Percentiles rank a stretch among this genome's conserved stretches.
Conservation (phyloP, 805 yeast genomes). For the Wickerhamiella siamensis region DNA sequence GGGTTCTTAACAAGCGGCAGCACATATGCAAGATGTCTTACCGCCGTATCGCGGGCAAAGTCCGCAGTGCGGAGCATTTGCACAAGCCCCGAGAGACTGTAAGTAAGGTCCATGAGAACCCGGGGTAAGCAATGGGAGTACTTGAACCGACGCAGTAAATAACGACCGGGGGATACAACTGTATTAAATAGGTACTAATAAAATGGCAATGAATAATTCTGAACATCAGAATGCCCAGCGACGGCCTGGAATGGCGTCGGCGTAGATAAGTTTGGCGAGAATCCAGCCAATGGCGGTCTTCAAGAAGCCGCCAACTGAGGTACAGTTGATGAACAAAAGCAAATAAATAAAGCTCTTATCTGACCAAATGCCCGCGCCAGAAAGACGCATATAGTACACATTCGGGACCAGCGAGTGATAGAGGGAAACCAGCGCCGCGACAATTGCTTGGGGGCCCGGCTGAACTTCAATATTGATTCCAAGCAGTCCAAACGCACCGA, state of each 20-base stretch:
- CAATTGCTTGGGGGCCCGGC: conserved; percentile 1
- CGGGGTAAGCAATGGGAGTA: background rate
- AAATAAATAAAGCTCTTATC: background rate
- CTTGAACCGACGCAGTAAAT: background rate
- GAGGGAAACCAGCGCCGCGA: background rate
- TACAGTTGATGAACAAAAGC: background rate
- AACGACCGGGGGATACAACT: too few species aligned
- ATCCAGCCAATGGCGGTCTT: background rate
- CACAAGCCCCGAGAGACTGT: conserved; percentile 5
- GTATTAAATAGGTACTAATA: too few species aligned
- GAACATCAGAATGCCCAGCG: background rate
- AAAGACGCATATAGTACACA: background rate
- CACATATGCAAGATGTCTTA: conserved; percentile 6
- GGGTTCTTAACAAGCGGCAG: conserved; percentile 16
- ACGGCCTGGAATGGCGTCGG: background rate
- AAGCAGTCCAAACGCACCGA: background rate
- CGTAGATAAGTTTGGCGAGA: background rate
- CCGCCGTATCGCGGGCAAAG: background rate
- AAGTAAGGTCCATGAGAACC: conserved; percentile 2
- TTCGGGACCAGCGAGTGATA: conserved; percentile 1
- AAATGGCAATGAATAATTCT: too few species aligned
- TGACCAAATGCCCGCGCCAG: background rate
- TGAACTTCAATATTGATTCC: background rate
- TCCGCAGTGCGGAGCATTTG: conserved; percentile 3
- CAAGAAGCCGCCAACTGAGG: background rate